These are phyloP conservation scores for Globisporangium canariense DNA, from an alignment of 352 stramenopile species.

Conservation along the genomic window DNA sequence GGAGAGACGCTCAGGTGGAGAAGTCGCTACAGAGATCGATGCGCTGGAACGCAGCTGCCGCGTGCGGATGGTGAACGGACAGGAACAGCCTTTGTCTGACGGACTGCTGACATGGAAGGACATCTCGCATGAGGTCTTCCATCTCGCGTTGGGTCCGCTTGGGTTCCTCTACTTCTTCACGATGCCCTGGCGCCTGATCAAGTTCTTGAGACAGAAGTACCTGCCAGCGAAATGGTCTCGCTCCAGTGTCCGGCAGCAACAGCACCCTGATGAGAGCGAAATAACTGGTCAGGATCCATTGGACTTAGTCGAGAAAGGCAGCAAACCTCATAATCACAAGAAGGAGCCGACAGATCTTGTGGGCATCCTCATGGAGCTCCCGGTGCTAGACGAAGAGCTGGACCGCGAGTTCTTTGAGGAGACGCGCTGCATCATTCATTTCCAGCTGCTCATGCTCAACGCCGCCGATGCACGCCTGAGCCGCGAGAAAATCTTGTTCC, in stretches of 20 bases:
- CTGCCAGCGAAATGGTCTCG: constrained; percentile 25
- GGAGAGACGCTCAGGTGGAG: constrained; percentile 33
- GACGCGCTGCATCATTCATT: constrained; percentile 88
- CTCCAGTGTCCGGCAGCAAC: background rate
- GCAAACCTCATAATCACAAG: background rate
- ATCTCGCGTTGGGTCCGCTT: constrained; percentile 46
- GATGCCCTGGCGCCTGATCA: constrained; percentile 37
- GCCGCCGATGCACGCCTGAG: constrained; percentile 83
- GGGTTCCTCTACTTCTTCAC: constrained; percentile 65
- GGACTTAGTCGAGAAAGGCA: constrained; percentile 15
- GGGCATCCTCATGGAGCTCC: constrained; percentile 55
- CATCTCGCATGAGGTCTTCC: constrained; percentile 41
- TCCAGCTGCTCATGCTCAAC: constrained; percentile 89
- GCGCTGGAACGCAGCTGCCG: constrained; percentile 54
- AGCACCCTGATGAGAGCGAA: background rate
- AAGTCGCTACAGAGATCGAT: constrained; percentile 70
- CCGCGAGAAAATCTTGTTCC: constrained; percentile 90
- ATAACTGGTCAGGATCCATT: constrained; percentile 1
- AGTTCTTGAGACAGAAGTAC: constrained; percentile 55
- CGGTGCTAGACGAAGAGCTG: constrained; percentile 67
- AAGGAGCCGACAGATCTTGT: constrained; percentile 46
- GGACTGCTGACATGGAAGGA: constrained; percentile 43
- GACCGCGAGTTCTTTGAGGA: constrained; percentile 86
- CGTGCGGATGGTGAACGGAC: constrained; percentile 29
- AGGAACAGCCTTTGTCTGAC: constrained; percentile 37